Percentiles rank a stretch among this genome's conserved stretches.
Conservation (phyloP, 371 early-diverging fungal species). For the Syncephalis plumigaleata region DNA sequence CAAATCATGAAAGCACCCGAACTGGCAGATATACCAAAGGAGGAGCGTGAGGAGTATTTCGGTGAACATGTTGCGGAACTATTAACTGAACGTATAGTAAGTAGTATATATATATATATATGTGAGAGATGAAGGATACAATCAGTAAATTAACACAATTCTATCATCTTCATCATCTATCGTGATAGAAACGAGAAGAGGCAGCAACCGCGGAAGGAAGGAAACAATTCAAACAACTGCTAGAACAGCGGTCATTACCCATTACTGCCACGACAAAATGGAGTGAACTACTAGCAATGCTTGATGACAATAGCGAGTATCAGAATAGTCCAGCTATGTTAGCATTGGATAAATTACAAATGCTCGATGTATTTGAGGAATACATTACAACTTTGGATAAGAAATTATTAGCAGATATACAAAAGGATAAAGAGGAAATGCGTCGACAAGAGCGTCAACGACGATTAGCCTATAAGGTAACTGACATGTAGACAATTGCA, state of each 20-base stretch:
- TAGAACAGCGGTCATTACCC: not conserved
- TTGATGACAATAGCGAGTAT: slow-evolving; percentile 24
- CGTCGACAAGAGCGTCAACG: slow-evolving; percentile 46
- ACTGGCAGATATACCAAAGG: not conserved
- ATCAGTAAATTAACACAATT: too few relatives aligned
- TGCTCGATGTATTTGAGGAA: slow-evolving; percentile 62
- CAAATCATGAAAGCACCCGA: not conserved
- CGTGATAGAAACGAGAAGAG: not conserved
- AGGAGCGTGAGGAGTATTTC: not conserved
- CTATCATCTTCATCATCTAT: too few relatives aligned
- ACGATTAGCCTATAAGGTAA: slow-evolving; percentile 41
- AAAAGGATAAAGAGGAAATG: slow-evolving; percentile 13
- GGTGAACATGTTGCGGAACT: not conserved
- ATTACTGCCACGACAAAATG: not conserved
- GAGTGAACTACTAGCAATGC: slow-evolving; percentile 2
- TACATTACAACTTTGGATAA: slow-evolving; percentile 48
- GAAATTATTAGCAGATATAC: slow-evolving; percentile 24
- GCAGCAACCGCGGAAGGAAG: too few relatives aligned
- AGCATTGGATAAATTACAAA: slow-evolving; percentile 63
- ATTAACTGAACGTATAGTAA: not conserved
- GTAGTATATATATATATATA: too few relatives aligned
- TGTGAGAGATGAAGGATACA: too few relatives aligned
- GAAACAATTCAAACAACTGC: not conserved
- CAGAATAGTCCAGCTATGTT: slow-evolving; percentile 30
- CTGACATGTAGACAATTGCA: not conserved